Evolutionary conservation across 2,329 filamentous ascomycete genomes (phyloP).

Genomic region (Aspergillaceae sp.): DNA sequence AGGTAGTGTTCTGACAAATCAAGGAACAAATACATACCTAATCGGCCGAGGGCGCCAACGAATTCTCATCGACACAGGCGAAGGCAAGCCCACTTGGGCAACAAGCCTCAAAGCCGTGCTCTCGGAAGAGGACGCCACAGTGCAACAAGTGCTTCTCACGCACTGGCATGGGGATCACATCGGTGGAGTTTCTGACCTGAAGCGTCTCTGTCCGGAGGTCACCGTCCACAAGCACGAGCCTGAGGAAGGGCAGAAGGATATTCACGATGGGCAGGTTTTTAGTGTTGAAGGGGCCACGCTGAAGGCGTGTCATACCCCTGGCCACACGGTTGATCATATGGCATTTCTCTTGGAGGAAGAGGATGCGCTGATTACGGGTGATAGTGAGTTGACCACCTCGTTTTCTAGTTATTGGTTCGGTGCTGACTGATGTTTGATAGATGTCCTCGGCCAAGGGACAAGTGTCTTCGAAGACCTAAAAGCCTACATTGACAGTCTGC

Average conservation of each 20-base stretch:
- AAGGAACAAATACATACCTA: slow-evolving; percentile 88
- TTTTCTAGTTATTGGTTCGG: slow-evolving; percentile 2
- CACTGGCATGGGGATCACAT: slow-evolving; percentile 91
- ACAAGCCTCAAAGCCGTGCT: slow-evolving; percentile 57
- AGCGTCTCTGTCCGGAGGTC: slow-evolving; percentile 53
- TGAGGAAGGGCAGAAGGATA: slow-evolving; percentile 41
- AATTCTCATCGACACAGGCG: slow-evolving; percentile 82
- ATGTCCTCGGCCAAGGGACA: slow-evolving; percentile 78
- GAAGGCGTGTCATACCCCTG: slow-evolving; percentile 58
- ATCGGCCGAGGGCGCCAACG: slow-evolving; percentile 65
- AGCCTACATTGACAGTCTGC: slow-evolving; percentile 60
- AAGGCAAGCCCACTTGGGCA: slow-evolving; percentile 69
- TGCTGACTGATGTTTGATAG: slow-evolving; percentile 12
- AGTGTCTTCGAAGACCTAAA: slow-evolving; percentile 72
- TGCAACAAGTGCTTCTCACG: slow-evolving; percentile 67
- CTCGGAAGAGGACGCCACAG: slow-evolving; percentile 55
- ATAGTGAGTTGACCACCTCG: slow-evolving; percentile 44
- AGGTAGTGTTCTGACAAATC: neutral
- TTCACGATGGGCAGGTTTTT: slow-evolving; percentile 49
- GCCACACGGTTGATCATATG: slow-evolving; percentile 79
- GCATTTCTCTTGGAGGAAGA: slow-evolving; percentile 67
- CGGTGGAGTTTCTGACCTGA: slow-evolving; percentile 63
- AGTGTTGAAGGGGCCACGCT: slow-evolving; percentile 50
- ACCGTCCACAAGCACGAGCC: slow-evolving; percentile 61
- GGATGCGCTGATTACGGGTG: slow-evolving; percentile 76